Evolutionary conservation across 306 rosid species (phyloP).

Genomic region (Oxytropis ochrocephala): DNA sequence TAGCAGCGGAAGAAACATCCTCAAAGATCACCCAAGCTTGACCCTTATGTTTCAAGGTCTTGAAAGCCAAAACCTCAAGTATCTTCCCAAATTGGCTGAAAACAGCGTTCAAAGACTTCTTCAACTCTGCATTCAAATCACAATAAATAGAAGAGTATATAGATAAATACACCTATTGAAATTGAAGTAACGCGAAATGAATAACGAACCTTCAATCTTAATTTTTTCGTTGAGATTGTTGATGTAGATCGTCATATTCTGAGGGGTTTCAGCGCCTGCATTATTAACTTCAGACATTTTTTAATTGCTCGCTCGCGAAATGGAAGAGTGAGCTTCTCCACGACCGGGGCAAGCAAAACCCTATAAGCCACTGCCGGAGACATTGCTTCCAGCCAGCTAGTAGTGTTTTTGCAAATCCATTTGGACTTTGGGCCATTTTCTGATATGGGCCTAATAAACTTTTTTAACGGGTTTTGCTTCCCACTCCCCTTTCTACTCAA

Average conservation of each 20-base stretch:
- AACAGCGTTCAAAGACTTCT: conserved; percentile 82
- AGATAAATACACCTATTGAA: not conserved
- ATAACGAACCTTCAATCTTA: conserved; percentile 64
- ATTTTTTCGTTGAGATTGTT: conserved; percentile 95
- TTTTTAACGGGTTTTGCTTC: too few species aligned
- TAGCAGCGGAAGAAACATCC: conserved; percentile 78
- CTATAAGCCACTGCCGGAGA: conserved; percentile 27
- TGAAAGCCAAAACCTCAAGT: conserved; percentile 81
- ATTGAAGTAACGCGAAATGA: not conserved
- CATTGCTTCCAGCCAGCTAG: not conserved
- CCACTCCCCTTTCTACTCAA: too few species aligned
- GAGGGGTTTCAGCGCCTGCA: conserved; percentile 38
- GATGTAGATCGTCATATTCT: conserved; percentile 83
- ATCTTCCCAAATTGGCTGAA: conserved; percentile 98
- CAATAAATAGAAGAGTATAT: not conserved
- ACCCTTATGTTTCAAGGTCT: conserved; percentile 89
- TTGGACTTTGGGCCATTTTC: not conserved
- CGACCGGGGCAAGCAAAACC: conserved; percentile 7
- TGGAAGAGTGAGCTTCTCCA: not conserved
- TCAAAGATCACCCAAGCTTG: conserved; percentile 98
- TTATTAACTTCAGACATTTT: conserved; percentile 63
- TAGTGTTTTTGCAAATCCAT: not conserved
- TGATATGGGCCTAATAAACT: not conserved
- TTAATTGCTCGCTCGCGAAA: not conserved
- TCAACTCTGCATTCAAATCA: conserved; percentile 51